These are phyloP conservation scores for Teratosphaeria viscida DNA, from an alignment of 2,329 filamentous ascomycete species.

Conservation along the genomic window DNA sequence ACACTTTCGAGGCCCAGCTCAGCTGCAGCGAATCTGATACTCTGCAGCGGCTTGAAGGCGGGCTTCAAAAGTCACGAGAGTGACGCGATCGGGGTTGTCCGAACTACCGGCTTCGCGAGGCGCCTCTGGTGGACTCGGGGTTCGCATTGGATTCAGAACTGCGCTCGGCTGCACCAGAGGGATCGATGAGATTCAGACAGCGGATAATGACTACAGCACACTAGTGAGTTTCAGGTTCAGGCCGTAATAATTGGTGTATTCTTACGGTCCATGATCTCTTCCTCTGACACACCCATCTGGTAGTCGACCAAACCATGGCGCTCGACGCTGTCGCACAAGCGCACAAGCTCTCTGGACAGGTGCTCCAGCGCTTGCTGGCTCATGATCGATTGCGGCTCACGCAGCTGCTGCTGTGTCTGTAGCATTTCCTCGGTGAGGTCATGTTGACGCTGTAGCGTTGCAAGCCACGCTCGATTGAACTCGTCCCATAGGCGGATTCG, in stretches of 20 bases:
- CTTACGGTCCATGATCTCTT: conserved; percentile 76
- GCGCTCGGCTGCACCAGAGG: not conserved
- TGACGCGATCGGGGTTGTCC: not conserved
- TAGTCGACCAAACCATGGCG: conserved; percentile 93
- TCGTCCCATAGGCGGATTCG: conserved; percentile 83
- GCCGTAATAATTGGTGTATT: conserved; percentile 10
- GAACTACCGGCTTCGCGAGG: not conserved
- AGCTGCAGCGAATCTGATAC: not conserved
- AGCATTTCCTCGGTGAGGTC: conserved; percentile 55
- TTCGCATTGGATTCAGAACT: not conserved
- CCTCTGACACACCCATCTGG: conserved; percentile 92
- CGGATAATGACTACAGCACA: not conserved
- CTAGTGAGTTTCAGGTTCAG: not conserved
- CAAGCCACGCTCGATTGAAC: conserved; percentile 88
- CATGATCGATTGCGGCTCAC: conserved; percentile 52
- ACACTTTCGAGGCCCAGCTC: not conserved
- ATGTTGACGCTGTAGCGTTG: conserved; percentile 72
- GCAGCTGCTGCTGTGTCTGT: conserved; percentile 46
- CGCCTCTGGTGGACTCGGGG: not conserved
- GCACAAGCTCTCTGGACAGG: conserved; percentile 72
- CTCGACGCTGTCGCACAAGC: conserved; percentile 77
- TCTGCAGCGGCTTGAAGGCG: not conserved
- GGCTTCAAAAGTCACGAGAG: not conserved
- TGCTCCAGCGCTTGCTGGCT: conserved; percentile 58
- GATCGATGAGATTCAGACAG: not conserved